These are phyloP conservation scores for Stemphylium lycopersici DNA, from an alignment of 2,329 filamentous ascomycete genomes.

Conservation along the genomic window DNA sequence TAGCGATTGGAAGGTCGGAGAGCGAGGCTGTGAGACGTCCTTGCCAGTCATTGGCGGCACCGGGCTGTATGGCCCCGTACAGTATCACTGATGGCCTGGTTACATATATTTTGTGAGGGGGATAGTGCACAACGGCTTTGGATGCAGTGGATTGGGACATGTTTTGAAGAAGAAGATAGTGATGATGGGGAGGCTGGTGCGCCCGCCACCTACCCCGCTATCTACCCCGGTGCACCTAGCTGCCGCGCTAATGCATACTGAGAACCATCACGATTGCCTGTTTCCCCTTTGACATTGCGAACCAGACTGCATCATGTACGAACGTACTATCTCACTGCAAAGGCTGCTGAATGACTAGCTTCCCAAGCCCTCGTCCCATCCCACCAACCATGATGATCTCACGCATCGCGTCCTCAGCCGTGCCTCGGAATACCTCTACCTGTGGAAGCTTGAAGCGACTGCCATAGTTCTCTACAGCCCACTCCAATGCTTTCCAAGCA, in stretches of 20 bases:
- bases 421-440: conserved; percentile 2
- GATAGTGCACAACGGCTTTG: conserved; percentile 28
- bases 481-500: not conserved
- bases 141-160: conserved; percentile 19
- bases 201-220: not conserved
- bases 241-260: too few relatives aligned
- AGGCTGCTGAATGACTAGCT: too few relatives aligned
- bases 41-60: conserved; percentile 58
- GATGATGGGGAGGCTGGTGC: not conserved
- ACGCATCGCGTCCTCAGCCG: not conserved
- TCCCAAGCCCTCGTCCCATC: too few relatives aligned
- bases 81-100: conserved; percentile 59
- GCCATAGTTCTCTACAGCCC: conserved; percentile 11
- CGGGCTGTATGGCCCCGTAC: conserved; percentile 60
- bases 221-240: not conserved
- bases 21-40: conserved; percentile 48
- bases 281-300: too few relatives aligned
- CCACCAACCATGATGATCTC: too few relatives aligned
- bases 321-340: too few relatives aligned
- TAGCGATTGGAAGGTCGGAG: conserved; percentile 55
- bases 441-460: not conserved
- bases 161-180: not conserved
- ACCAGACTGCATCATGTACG: too few relatives aligned
- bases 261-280: too few relatives aligned
- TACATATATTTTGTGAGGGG: conserved; percentile 25